phyloP scores from a whole-genome alignment of 306 rosid species.

The Casuarina cunninghamiana region DNA sequence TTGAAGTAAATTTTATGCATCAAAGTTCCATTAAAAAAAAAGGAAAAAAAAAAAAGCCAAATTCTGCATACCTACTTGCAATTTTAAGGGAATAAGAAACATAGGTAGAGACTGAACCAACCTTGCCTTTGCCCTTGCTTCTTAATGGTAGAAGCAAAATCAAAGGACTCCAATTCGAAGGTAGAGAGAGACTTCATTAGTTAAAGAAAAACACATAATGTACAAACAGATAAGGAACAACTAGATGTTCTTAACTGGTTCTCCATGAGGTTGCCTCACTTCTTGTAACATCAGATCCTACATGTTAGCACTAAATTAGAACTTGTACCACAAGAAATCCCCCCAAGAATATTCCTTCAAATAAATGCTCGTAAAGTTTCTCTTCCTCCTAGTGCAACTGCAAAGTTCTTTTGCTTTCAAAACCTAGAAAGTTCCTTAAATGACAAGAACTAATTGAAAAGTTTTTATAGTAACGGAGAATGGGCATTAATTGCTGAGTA shows the following conservation, averaged over 20 bases:
- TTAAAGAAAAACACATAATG: not conserved
- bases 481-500: conserved; percentile 49
- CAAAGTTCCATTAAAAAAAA: not conserved
- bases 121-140: conserved; percentile 74
- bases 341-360: conserved; percentile 5
- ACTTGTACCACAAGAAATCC: conserved; percentile 13
- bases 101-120: conserved; percentile 58
- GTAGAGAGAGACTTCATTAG: not conserved
- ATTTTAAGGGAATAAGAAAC: conserved; percentile 85
- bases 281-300: conserved; percentile 88
- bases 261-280: conserved; percentile 43
- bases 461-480: not conserved
- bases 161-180: conserved; percentile 5
- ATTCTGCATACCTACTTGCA: conserved; percentile 67
- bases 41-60: conserved; percentile 15
- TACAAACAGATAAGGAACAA: not conserved
- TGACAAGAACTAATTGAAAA: not conserved
- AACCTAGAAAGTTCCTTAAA: conserved; percentile 17
- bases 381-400: conserved; percentile 13
- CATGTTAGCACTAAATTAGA: conserved; percentile 25
- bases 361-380: conserved; percentile 1
- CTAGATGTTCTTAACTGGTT: not conserved
- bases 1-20: not conserved
- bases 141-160: conserved; percentile 58
- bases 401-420: not conserved